These are phyloP conservation scores for Cryptococcus sp. DNA, from an alignment of 1,284 basidiomycete species.

Conservation along the genomic window DNA sequence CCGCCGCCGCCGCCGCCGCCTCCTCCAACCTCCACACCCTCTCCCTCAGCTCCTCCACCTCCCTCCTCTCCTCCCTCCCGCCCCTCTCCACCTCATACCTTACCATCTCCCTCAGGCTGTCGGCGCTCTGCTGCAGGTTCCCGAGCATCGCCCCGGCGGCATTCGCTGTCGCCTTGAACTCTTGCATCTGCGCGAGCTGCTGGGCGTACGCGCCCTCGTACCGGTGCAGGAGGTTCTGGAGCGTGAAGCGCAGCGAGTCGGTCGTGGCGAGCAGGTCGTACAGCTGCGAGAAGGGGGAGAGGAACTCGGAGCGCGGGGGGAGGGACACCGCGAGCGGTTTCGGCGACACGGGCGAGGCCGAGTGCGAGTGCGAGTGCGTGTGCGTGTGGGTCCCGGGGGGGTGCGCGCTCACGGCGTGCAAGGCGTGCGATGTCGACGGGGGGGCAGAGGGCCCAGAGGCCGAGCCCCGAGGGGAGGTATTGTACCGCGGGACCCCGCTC, in stretches of 20 bases:
- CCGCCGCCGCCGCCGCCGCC: not conserved
- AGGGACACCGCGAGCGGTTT: not conserved
- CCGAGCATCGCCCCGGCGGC: slow-evolving; percentile 33
- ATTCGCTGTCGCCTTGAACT: slow-evolving; percentile 40
- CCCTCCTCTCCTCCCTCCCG: slow-evolving; percentile 17
- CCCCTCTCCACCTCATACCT: slow-evolving; percentile 40
- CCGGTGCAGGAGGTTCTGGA: slow-evolving; percentile 36
- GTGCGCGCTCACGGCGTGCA: too few relatives aligned
- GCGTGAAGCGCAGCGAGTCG: slow-evolving; percentile 29
- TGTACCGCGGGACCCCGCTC: slow-evolving; percentile 2
- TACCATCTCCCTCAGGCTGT: slow-evolving; percentile 47
- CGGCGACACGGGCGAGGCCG: not conserved
- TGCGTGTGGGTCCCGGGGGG: too few relatives aligned
- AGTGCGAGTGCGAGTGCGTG: too few relatives aligned
- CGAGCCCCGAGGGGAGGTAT: not conserved
- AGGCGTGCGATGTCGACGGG: too few relatives aligned
- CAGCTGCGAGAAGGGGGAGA: slow-evolving; percentile 32
- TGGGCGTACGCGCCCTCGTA: slow-evolving; percentile 27
- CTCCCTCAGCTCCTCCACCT: slow-evolving; percentile 27
- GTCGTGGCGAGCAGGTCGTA: slow-evolving; percentile 38
- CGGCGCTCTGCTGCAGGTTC: slow-evolving; percentile 39
- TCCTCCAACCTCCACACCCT: slow-evolving; percentile 25
- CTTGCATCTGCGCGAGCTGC: slow-evolving; percentile 30
- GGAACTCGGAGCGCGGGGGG: slow-evolving; percentile 27
- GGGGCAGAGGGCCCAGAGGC: too few relatives aligned